Evolutionary conservation across 331 rosid genomes (phyloP).

Genomic region (Malus hybrid): DNA sequence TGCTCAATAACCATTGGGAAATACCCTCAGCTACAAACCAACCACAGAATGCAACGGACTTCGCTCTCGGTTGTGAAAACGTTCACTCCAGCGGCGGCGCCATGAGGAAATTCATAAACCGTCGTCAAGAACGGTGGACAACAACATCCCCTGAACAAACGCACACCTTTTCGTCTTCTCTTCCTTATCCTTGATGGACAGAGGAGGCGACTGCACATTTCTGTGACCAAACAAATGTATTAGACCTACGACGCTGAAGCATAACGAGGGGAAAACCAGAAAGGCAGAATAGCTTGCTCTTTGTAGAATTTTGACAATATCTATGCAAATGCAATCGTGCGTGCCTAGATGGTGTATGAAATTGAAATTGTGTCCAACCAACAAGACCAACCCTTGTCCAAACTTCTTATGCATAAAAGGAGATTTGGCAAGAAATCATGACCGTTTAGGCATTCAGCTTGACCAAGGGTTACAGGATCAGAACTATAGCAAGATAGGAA

Average conservation of each 20-base stretch:
- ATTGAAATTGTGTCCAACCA: not conserved
- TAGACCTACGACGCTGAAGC: not conserved
- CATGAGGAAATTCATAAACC: conserved; percentile 34
- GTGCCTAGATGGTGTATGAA: not conserved
- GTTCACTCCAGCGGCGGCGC: conserved; percentile 32
- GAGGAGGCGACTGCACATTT: conserved; percentile 47
- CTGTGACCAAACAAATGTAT: conserved; percentile 24
- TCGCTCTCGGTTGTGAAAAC: conserved; percentile 25
- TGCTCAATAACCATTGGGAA: conserved; percentile 37
- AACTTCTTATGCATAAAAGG: not conserved
- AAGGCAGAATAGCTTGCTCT: not conserved
- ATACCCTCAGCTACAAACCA: conserved; percentile 31
- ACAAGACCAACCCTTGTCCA: not conserved
- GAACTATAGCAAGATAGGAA: not conserved
- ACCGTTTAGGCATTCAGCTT: not conserved
- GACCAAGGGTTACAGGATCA: not conserved
- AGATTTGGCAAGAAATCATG: not conserved
- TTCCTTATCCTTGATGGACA: conserved; percentile 76
- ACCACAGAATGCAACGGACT: conserved; percentile 35
- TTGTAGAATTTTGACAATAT: not conserved
- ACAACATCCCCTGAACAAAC: conserved; percentile 76
- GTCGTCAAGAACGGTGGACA: conserved; percentile 74
- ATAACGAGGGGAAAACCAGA: not conserved
- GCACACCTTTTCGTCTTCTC: conserved; percentile 64
- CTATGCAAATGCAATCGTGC: too few species aligned